Conservation (phyloP, 2,329 filamentous ascomycete species). For the Phialophora tarda region DNA sequence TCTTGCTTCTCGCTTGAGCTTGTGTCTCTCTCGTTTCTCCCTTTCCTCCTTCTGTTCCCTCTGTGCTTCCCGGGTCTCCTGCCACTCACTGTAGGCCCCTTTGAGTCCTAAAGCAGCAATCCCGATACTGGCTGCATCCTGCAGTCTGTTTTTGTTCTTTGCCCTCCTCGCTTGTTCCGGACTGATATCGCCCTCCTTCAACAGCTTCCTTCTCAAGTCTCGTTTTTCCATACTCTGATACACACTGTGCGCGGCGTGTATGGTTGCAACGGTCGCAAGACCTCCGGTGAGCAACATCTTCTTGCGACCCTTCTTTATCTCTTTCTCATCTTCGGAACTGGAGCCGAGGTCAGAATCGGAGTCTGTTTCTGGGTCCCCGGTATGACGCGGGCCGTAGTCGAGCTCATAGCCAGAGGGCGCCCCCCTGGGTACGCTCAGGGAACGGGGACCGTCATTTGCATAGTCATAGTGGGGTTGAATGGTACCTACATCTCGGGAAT, state of each 20-base stretch:
- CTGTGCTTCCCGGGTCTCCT: slow-evolving; percentile 68
- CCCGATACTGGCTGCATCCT: slow-evolving; percentile 69
- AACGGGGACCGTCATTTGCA: slow-evolving; percentile 35
- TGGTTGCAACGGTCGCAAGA: slow-evolving; percentile 70
- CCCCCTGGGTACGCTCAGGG: slow-evolving; percentile 39
- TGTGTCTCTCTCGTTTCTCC: slow-evolving; percentile 50
- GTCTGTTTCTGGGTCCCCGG: slow-evolving; percentile 44
- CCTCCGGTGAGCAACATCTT: slow-evolving; percentile 71
- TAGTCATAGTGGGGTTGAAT: slow-evolving; percentile 40
- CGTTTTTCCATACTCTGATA: slow-evolving; percentile 69
- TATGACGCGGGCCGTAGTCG: slow-evolving; percentile 38
- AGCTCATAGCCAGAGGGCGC: slow-evolving; percentile 35
- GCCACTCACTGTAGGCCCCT: slow-evolving; percentile 69
- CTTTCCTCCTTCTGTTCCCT: slow-evolving; percentile 62
- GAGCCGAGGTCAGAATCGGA: slow-evolving; percentile 60
- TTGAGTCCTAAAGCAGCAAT: slow-evolving; percentile 72
- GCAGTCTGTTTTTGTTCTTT: slow-evolving; percentile 67
- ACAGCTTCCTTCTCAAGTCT: slow-evolving; percentile 63
- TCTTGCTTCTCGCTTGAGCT: slow-evolving; percentile 37
- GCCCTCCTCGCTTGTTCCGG: slow-evolving; percentile 66
- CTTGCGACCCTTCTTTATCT: slow-evolving; percentile 67
- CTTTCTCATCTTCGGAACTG: slow-evolving; percentile 67
- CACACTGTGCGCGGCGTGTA: slow-evolving; percentile 70
- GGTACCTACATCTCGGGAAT: slow-evolving; percentile 54
- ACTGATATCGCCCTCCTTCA: slow-evolving; percentile 68